phyloP scores from a whole-genome alignment of 176 grass and related monocot species.

The Thalia dealbata region DNA sequence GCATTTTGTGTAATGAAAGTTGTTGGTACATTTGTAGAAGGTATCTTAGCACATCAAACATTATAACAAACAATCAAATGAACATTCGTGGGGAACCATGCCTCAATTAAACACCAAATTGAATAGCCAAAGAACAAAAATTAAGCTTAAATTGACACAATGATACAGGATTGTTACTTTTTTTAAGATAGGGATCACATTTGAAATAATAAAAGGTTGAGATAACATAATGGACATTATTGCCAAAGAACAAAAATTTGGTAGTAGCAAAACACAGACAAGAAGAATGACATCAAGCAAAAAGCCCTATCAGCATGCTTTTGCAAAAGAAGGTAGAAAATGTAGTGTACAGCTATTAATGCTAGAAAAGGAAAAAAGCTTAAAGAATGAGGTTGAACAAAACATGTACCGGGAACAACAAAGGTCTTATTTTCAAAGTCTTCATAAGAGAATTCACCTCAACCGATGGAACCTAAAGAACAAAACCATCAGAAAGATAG shows the following conservation, averaged over 20 bases:
- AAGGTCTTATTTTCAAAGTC: conserved; percentile 77
- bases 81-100: not conserved
- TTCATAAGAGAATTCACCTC: conserved; percentile 97
- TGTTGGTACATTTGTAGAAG: too few species aligned
- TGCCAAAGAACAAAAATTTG: not conserved
- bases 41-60: too few species aligned
- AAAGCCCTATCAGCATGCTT: not conserved
- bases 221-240: not conserved
- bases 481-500: conserved; percentile 22
- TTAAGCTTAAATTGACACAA: not conserved
- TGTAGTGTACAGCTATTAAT: not conserved
- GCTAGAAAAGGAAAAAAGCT: not conserved
- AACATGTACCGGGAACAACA: conserved; percentile 70
- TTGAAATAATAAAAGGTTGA: too few species aligned
- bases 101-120: not conserved
- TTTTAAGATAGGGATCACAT: too few species aligned
- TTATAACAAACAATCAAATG: not conserved
- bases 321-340: not conserved
- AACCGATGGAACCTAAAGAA: conserved; percentile 70
- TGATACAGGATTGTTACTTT: too few species aligned
- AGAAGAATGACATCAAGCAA: not conserved
- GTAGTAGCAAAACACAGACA: not conserved
- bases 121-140: not conserved
- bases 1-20: too few species aligned
- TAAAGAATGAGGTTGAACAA: conserved; percentile 8